phyloP scores from a whole-genome alignment of 345 rosid species.

The Melaleuca quinquenervia region DNA sequence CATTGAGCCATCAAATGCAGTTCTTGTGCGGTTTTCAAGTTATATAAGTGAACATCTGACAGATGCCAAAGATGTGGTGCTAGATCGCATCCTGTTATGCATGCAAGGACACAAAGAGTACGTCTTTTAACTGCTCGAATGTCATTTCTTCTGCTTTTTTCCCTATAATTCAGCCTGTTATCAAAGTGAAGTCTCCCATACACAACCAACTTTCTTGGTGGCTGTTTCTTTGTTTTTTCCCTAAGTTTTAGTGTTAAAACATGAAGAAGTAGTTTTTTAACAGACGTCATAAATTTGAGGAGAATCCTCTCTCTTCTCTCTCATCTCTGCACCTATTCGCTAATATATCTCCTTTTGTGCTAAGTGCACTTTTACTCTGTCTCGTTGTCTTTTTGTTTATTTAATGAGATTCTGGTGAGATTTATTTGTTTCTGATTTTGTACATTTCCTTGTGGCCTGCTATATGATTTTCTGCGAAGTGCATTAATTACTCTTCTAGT shows the following conservation, averaged over 20 bases:
- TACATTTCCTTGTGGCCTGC: neutral
- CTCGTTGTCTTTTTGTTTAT: neutral
- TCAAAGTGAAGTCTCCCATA: neutral
- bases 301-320: neutral
- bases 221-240: neutral
- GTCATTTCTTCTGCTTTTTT: neutral
- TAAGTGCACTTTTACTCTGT: neutral
- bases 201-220: neutral
- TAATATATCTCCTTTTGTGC: neutral
- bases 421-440: neutral
- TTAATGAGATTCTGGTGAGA: neutral
- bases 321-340: neutral
- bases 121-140: neutral
- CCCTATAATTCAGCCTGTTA: neutral
- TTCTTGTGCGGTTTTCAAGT: conserved; percentile 67
- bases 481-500: neutral
- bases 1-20: conserved; percentile 80
- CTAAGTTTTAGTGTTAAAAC: neutral
- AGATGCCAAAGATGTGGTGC: conserved; percentile 42
- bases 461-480: neutral
- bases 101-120: conserved; percentile 60
- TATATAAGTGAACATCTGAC: conserved; percentile 56
- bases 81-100: conserved; percentile 39
- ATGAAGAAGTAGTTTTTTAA: neutral
- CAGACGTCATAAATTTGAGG: neutral